phyloP scores from a whole-genome alignment of 2,329 filamentous ascomycete genomes.

The Stagonosporopsis cucurbitacearum region DNA sequence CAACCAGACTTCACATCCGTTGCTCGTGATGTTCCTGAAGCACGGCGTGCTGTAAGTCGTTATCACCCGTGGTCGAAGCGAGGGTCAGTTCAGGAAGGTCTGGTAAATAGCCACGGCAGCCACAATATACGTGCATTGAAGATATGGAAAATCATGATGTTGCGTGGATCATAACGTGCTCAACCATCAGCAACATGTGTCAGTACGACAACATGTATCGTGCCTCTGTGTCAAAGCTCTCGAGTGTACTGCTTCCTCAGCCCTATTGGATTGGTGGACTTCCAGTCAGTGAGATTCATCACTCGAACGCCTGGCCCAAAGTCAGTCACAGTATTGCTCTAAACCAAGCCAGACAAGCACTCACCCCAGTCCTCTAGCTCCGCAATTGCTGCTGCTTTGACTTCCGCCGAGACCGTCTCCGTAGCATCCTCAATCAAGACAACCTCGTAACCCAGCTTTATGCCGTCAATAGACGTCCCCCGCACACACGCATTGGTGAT shows the following conservation, averaged over 20 bases:
- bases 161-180: neutral
- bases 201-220: neutral
- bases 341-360: neutral
- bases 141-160: neutral
- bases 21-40: constrained; percentile 22
- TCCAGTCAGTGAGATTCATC: constrained; percentile 29
- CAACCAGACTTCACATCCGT: constrained; percentile 6
- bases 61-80: constrained; percentile 20
- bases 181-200: neutral
- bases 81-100: constrained; percentile 32
- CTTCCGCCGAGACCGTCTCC: constrained; percentile 23
- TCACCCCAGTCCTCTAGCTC: constrained; percentile 30
- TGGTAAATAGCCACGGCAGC: constrained; percentile 5
- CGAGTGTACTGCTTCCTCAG: constrained; percentile 9
- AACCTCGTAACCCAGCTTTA: constrained; percentile 32
- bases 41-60: constrained; percentile 19
- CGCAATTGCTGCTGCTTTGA: constrained; percentile 23
- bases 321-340: neutral
- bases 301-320: constrained; percentile 24
- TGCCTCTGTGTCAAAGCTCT: constrained; percentile 7
- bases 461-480: constrained; percentile 32
- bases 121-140: constrained; percentile 14
- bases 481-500: constrained; percentile 31
- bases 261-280: constrained; percentile 19
- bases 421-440: constrained; percentile 34